These are phyloP conservation scores for Penicillium sp. DNA, from an alignment of 2,329 filamentous ascomycete species.

Conservation along the genomic window DNA sequence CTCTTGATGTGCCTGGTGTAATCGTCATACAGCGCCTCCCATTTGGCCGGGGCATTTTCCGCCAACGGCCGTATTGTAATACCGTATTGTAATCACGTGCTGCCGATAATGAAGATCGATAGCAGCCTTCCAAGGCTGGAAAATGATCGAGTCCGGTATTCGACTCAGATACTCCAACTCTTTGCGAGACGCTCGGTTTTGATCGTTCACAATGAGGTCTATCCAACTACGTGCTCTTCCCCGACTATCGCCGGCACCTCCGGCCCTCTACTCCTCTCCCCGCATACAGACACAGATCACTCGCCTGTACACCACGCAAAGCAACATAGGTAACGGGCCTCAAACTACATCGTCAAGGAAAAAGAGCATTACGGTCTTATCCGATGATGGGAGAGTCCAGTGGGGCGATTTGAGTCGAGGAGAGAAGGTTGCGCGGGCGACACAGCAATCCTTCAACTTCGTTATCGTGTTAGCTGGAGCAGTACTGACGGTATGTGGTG, in stretches of 20 bases:
- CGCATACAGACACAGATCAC: slow-evolving; percentile 18
- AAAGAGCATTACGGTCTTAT: slow-evolving; percentile 69
- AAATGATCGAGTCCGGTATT: neutral
- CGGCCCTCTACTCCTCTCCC: slow-evolving; percentile 31
- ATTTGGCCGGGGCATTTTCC: neutral
- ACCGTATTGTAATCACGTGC: slow-evolving; percentile 7
- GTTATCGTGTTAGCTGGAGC: slow-evolving; percentile 66
- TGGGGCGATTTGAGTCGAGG: slow-evolving; percentile 66
- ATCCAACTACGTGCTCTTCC: slow-evolving; percentile 14
- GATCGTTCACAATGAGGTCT: slow-evolving; percentile 14
- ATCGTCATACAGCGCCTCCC: slow-evolving; percentile 6
- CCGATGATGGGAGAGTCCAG: slow-evolving; percentile 71
- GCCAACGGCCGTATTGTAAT: neutral
- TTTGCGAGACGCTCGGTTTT: neutral
- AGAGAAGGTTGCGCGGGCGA: slow-evolving; percentile 76
- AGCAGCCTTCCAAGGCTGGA: neutral
- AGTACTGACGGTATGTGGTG: slow-evolving; percentile 57
- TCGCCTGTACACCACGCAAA: slow-evolving; percentile 55
- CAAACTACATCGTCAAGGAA: slow-evolving; percentile 44
- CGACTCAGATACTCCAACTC: neutral
- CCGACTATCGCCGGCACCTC: slow-evolving; percentile 10
- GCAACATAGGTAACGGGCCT: slow-evolving; percentile 35
- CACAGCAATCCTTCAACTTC: slow-evolving; percentile 85
- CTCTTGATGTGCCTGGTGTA: slow-evolving; percentile 9
- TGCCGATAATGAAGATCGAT: slow-evolving; percentile 5